These are phyloP conservation scores for Chytriomyces sp. DNA, from an alignment of 192 early-diverging fungal species.

Conservation along the genomic window DNA sequence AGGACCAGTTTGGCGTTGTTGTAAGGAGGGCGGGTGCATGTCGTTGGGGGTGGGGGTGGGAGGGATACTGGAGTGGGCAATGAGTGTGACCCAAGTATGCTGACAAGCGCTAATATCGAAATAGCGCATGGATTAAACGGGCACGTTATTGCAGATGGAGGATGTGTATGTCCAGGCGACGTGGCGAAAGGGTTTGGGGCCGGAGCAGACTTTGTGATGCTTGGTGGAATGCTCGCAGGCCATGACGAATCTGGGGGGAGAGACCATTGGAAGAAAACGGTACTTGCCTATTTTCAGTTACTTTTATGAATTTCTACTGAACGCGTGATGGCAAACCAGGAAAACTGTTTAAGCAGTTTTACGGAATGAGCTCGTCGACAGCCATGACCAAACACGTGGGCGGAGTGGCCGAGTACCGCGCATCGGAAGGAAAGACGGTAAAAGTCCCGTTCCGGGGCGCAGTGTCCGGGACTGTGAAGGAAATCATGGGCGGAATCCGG, in stretches of 20 bases:
- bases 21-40: too few relatives aligned
- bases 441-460: constrained; percentile 21
- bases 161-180: constrained; percentile 28
- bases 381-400: constrained; percentile 27
- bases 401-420: constrained; percentile 25
- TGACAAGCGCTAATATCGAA: too few relatives aligned
- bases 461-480: constrained; percentile 15
- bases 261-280: constrained; percentile 32
- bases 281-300: too few relatives aligned
- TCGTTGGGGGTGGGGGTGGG: too few relatives aligned
- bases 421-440: constrained; percentile 26
- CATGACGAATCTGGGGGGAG: constrained; percentile 27
- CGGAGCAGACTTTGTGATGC: constrained; percentile 28
- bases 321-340: too few relatives aligned
- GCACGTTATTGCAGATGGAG: constrained; percentile 30
- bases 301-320: too few relatives aligned
- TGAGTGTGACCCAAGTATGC: too few relatives aligned
- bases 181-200: constrained; percentile 34
- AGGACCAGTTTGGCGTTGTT: too few relatives aligned
- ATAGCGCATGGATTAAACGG: constrained; percentile 27
- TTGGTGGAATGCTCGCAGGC: constrained; percentile 31
- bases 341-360: constrained; percentile 25
- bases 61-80: too few relatives aligned
- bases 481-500: constrained; percentile 22
- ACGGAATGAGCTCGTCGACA: constrained; percentile 30